Evolutionary conservation across 2,329 filamentous ascomycete species (phyloP), one percentile per base, ranked within the genome.

Genomic region (Dryadomyces quercus-mongolicae): DNA sequence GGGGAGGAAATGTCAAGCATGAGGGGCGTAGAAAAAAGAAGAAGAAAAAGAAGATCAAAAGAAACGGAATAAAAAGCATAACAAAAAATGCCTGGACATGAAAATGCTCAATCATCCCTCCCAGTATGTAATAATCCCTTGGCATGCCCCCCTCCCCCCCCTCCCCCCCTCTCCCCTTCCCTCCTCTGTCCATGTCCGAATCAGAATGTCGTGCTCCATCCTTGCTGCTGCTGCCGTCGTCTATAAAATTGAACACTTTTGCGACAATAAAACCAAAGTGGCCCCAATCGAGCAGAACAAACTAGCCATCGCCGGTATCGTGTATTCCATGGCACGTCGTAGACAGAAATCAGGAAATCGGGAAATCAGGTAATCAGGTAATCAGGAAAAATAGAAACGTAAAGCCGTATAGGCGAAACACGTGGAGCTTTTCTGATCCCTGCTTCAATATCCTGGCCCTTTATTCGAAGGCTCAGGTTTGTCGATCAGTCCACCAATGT

Each of bases 401-500:
- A n/a, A n/a, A 31, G 8, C 25, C 18, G 20, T 20, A 16, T 12
- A 47, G 10, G 20, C 22, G 15, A 31, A 31, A 31, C 25, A 31
- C 25, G 25, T 31, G 8, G 25, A 31, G 8, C 25, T 31, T 31
- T 4, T 31, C 16, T 38, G 5, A 16, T 49, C 16, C n/a, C 10
- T 15, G 16, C 42, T 38, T 38, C 15, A 7, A 10, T 44, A 16
- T 4, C 46, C 36, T 9, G 48, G 46, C 36, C 42, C 31, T 52
- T 53, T 38, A 13, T 42, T 45, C 0, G 53, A 52, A 9, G 64
- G 71, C 60, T 75, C 75, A 22, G 76, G 74, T 65, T 73, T 78
- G 59, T 81, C 81, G 62, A 86, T 78, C 62, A 81, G 71, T 2
- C 80, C 80, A 12, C 74, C 77, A 57, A 84, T 84, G 60, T 81